Percentiles rank a stretch among this genome's conserved stretches.
phyloP scores from a whole-genome alignment of 331 rosid genomes.

The Rhamnella rubrinervis region DNA sequence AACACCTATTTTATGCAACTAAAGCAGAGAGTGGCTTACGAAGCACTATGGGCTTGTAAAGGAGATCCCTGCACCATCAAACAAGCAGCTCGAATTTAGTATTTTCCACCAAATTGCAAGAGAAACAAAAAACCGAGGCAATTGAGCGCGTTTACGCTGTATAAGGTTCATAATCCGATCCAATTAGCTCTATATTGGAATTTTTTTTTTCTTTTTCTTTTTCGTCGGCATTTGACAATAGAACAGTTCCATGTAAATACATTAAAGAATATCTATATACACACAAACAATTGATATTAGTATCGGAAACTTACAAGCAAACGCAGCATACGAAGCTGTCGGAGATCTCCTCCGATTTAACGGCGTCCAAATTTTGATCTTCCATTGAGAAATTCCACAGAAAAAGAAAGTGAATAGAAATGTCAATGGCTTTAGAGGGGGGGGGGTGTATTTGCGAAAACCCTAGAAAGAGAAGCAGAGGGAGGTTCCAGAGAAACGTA shows the following conservation, averaged over 20 bases:
- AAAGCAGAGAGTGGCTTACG: conserved; percentile 37
- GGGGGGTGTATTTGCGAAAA: neutral
- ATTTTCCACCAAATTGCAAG: conserved; percentile 4
- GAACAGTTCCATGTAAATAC: no score
- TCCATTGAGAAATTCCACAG: neutral
- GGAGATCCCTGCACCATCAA: conserved; percentile 57
- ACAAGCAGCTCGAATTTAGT: conserved; percentile 2
- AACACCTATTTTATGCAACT: no score
- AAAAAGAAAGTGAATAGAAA: neutral
- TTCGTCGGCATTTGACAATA: no score
- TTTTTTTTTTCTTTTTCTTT: no score
- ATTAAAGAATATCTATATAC: no score
- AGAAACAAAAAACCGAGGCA: conserved; percentile 1
- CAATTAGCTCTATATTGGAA: neutral
- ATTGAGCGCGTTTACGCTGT: neutral
- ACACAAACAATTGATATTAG: neutral
- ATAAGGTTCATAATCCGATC: neutral
- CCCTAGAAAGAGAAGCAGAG: neutral
- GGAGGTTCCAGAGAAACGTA: no score
- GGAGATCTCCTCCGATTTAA: conserved; percentile 28
- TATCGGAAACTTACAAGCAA: conserved; percentile 49
- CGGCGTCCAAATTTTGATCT: conserved; percentile 14
- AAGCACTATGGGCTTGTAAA: conserved; percentile 75
- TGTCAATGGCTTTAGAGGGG: neutral
- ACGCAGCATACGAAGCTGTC: conserved; percentile 63